Evolutionary conservation across 2,329 filamentous ascomycete genomes (phyloP).

Genomic region (Fusarium nelsonii): DNA sequence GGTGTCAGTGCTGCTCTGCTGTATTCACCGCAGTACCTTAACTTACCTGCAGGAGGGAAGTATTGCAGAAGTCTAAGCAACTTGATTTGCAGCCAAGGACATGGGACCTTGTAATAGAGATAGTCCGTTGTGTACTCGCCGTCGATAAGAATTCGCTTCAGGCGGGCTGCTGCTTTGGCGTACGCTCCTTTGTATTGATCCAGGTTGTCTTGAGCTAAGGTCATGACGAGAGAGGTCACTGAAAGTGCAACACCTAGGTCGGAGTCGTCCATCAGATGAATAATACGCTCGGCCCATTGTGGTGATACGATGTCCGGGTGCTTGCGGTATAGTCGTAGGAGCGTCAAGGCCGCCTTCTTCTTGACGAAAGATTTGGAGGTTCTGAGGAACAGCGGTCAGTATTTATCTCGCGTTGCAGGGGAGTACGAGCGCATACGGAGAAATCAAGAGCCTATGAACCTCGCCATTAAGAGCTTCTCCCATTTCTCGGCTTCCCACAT

Average conservation of each 20-base stretch:
- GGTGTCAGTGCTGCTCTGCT: constrained; percentile 11
- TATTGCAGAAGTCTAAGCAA: constrained; percentile 92
- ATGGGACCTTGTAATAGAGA: constrained; percentile 99
- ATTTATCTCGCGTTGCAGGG: not conserved
- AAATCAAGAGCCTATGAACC: constrained; percentile 93
- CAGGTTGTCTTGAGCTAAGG: constrained; percentile 91
- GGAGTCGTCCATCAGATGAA: constrained; percentile 97
- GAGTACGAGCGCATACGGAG: constrained; percentile 74
- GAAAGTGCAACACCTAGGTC: constrained; percentile 96
- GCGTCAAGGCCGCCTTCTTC: constrained; percentile 96
- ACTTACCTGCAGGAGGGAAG: constrained; percentile 88
- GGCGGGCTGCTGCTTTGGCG: constrained; percentile 87
- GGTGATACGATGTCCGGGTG: constrained; percentile 92
- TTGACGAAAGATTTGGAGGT: constrained; percentile 97
- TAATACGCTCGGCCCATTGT: constrained; percentile 97
- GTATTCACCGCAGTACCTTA: not conserved
- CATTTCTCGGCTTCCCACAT: constrained; percentile 97
- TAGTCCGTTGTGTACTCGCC: constrained; percentile 92
- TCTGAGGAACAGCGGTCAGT: constrained; percentile 40
- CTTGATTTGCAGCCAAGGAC: constrained; percentile 98
- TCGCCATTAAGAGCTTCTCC: constrained; percentile 92
- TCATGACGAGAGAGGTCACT: constrained; percentile 95
- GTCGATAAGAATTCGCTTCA: constrained; percentile 92
- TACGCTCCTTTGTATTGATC: constrained; percentile 96
- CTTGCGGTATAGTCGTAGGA: constrained; percentile 94